Conservation (phyloP, 371 early-diverging fungal genomes). For the Encephalitozoon intestinalis region DNA sequence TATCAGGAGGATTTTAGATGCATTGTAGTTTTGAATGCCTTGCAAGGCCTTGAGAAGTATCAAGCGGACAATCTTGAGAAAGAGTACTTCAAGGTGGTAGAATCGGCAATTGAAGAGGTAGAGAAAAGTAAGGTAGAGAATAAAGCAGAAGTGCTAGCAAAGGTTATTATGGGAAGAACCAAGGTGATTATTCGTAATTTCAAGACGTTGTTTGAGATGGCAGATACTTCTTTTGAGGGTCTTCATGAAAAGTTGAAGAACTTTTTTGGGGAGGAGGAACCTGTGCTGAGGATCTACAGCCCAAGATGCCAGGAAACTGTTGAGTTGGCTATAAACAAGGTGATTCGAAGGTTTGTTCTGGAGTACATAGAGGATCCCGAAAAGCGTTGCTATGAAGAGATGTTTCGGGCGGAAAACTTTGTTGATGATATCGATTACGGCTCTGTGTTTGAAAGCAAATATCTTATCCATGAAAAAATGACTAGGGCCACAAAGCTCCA, state of each 20-base stretch:
- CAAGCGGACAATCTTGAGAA: constrained; percentile 10
- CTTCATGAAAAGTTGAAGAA: constrained; percentile 7
- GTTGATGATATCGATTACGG: constrained; percentile 16
- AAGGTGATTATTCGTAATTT: not conserved
- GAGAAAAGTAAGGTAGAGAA: not conserved
- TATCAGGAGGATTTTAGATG: constrained; percentile 28
- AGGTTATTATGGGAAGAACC: not conserved
- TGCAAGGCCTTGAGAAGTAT: constrained; percentile 18
- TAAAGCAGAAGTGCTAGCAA: not conserved
- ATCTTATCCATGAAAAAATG: constrained; percentile 21
- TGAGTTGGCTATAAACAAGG: not conserved
- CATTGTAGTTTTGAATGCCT: not conserved
- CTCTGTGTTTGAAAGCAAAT: constrained; percentile 26
- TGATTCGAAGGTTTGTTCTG: not conserved
- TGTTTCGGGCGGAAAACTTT: constrained; percentile 17
- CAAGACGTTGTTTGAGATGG: not conserved
- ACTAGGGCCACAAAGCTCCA: not conserved
- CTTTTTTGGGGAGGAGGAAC: not conserved
- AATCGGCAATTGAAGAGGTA: constrained; percentile 1
- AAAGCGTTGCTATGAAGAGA: not conserved
- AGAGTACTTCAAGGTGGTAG: constrained; percentile 11
- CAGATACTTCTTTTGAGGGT: constrained; percentile 3
- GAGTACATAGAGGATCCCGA: not conserved
- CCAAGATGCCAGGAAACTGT: constrained; percentile 4
- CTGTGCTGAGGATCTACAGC: constrained; percentile 15